Evolutionary conservation across 345 rosid genomes (phyloP).

Genomic region (Turritis glabra): DNA sequence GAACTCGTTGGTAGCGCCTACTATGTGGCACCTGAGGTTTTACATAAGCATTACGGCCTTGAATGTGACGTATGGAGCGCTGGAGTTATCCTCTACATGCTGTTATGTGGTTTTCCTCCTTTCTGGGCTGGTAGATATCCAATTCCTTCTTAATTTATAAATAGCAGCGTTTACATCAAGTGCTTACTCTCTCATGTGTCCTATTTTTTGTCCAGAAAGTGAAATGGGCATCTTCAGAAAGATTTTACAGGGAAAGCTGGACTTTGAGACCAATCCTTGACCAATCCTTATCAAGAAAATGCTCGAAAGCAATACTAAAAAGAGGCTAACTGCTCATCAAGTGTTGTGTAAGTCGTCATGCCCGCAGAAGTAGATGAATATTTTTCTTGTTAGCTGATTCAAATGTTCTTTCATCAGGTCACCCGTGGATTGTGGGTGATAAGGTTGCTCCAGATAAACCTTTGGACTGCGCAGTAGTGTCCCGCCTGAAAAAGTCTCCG

Average conservation of each 20-base stretch:
- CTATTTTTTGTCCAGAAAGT: conserved; percentile 48
- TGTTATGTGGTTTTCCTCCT: conserved; percentile 76
- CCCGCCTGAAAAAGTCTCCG: conserved; percentile 74
- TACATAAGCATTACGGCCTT: conserved; percentile 66
- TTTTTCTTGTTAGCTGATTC: background rate
- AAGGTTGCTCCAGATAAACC: conserved; percentile 80
- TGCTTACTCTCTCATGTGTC: conserved; percentile 23
- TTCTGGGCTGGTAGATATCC: conserved; percentile 69
- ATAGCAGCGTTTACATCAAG: background rate
- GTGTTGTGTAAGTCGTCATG: conserved; percentile 60
- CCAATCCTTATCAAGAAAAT: conserved; percentile 67
- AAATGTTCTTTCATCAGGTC: conserved; percentile 47
- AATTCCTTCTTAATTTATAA: conserved; percentile 19
- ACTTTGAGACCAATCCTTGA: conserved; percentile 71
- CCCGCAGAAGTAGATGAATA: background rate
- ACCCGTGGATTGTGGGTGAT: conserved; percentile 83
- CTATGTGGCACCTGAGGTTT: conserved; percentile 83
- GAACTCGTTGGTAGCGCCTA: conserved; percentile 89
- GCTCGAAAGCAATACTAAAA: conserved; percentile 62
- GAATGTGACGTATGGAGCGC: conserved; percentile 88
- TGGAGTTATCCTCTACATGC: conserved; percentile 73
- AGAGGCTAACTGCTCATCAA: conserved; percentile 72
- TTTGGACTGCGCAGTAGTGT: conserved; percentile 70
- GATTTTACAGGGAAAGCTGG: conserved; percentile 68
- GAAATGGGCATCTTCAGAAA: conserved; percentile 72